Evolutionary conservation across 768 basidiomycete species (phyloP).

Genomic region (Amanita rubescens): DNA sequence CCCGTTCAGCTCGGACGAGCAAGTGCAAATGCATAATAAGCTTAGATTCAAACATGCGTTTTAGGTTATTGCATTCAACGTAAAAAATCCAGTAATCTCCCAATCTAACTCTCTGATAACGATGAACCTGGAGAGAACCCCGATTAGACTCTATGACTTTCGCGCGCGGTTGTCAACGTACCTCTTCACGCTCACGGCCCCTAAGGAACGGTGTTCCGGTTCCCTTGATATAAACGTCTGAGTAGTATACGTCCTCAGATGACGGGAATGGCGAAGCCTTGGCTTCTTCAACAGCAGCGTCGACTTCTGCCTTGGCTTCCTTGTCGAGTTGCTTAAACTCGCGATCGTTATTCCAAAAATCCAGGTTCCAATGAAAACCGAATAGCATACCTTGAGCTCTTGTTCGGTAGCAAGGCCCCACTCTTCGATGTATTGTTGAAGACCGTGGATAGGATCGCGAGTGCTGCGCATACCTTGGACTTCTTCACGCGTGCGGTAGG

Average conservation of each 20-base stretch:
- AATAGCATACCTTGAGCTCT: constrained; percentile 68
- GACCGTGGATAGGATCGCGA: constrained; percentile 90
- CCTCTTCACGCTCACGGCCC: constrained; percentile 91
- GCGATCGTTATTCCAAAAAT: background rate
- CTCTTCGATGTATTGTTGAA: constrained; percentile 89
- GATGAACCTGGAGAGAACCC: background rate
- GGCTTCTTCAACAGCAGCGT: constrained; percentile 86
- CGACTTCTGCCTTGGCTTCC: constrained; percentile 81
- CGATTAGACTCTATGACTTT: background rate
- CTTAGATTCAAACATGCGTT: no score
- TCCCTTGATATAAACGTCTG: constrained; percentile 82
- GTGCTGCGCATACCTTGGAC: constrained; percentile 95
- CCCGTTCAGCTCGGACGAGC: no score
- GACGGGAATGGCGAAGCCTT: constrained; percentile 76
- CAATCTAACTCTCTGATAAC: background rate
- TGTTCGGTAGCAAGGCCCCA: constrained; percentile 91
- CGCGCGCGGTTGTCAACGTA: constrained; percentile 1
- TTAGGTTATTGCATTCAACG: background rate
- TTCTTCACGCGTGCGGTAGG: constrained; percentile 98
- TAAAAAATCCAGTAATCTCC: background rate
- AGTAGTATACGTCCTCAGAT: constrained; percentile 62
- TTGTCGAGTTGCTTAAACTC: constrained; percentile 74
- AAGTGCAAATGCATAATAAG: no score
- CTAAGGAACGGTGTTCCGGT: constrained; percentile 84
- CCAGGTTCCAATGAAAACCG: background rate